Evolutionary conservation across 2,329 filamentous ascomycete species (phyloP).

Genomic region (Herpotrichia juniperi): DNA sequence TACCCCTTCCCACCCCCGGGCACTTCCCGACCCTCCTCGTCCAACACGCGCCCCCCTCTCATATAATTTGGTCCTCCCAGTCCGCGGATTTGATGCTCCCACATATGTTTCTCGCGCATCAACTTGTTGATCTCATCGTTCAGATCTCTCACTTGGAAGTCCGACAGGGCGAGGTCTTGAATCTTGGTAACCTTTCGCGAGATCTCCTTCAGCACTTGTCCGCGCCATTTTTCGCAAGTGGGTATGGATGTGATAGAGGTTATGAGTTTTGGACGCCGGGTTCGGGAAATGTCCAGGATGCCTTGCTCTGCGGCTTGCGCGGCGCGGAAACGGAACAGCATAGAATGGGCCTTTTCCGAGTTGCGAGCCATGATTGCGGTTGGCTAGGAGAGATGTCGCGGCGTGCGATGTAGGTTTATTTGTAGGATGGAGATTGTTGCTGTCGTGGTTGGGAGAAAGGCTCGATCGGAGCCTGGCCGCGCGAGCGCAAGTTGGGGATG

Average conservation of each 20-base stretch:
- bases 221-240: conserved; percentile 95
- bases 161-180: conserved; percentile 87
- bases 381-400: conserved; percentile 5
- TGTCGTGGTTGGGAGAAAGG: not conserved
- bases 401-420: conserved; percentile 9
- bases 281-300: conserved; percentile 90
- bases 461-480: not conserved
- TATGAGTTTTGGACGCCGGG: conserved; percentile 88
- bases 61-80: conserved; percentile 98
- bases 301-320: conserved; percentile 94
- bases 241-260: conserved; percentile 85
- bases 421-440: conserved; percentile 4
- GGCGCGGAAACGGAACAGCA: conserved; percentile 99
- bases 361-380: conserved; percentile 74
- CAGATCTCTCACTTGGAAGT: conserved; percentile 96
- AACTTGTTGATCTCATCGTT: conserved; percentile 99
- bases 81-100: conserved; percentile 96
- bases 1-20: conserved; percentile 83
- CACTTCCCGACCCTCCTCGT: conserved; percentile 63
- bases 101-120: conserved; percentile 99
- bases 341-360: conserved; percentile 97
- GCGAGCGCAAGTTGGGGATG: not conserved
- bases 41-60: conserved; percentile 64
- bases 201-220: conserved; percentile 96
- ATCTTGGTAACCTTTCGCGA: conserved; percentile 96